Percentiles rank a stretch among this genome's conserved stretches.
Evolutionary conservation across 495 filamentous ascomycete species (phyloP).

Genomic region (Pyrenopolyporus hunteri): DNA sequence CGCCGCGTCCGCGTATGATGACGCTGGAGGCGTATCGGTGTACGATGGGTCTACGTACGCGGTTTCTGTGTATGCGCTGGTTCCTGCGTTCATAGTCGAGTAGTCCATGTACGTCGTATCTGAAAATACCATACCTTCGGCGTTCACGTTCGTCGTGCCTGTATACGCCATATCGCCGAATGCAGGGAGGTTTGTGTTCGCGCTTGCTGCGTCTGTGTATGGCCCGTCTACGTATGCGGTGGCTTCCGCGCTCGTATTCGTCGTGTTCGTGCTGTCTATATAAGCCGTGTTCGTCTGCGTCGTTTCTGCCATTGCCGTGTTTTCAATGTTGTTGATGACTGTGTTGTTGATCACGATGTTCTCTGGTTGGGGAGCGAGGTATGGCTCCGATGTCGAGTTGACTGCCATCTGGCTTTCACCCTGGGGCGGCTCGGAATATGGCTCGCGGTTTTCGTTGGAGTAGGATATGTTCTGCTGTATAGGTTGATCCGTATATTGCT

Average conservation of each 20-base stretch:
- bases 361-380: constrained; percentile 11
- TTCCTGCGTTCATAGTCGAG: not conserved
- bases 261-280: constrained; percentile 19
- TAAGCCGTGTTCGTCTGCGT: constrained; percentile 9
- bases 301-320: constrained; percentile 6
- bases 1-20: not conserved
- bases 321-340: constrained; percentile 24
- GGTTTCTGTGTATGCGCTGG: constrained; percentile 7
- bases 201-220: not conserved
- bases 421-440: constrained; percentile 11
- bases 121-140: not conserved
- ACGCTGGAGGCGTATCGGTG: not conserved
- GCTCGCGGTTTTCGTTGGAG: not conserved
- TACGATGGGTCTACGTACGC: constrained; percentile 15
- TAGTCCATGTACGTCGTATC: constrained; percentile 20
- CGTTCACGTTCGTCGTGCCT: not conserved
- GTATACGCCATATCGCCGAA: not conserved
- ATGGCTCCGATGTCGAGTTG: constrained; percentile 10
- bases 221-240: not conserved
- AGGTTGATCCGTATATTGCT: not conserved
- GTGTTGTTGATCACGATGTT: constrained; percentile 27
- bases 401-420: constrained; percentile 1
- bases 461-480: constrained; percentile 10
- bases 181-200: not conserved
- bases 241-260: constrained; percentile 7